Evolutionary conservation across 1,284 basidiomycete genomes (phyloP), one percentile per base, ranked within the genome.

Genomic region (Ustilago nuda): DNA sequence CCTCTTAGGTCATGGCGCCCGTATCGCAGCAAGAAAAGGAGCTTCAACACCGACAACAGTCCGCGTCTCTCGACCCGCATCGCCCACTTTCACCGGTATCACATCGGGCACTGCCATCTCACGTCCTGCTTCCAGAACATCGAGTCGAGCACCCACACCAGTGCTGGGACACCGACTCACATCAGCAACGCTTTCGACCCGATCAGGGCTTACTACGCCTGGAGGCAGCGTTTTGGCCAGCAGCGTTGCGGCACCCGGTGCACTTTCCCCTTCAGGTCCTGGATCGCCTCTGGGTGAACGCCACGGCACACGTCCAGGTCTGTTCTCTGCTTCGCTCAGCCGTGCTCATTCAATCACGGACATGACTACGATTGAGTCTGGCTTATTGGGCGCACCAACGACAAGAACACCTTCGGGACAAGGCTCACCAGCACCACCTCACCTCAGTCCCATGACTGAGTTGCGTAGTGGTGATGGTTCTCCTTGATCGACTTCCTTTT

Each of bases 111-210:
- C 70, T 3, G 60, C 75, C 33, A 78, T 78, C 23, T 78, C 76
- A 37, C 60, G 76, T 35, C 76, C 76, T 4, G 76, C 76, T 19
- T 74, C 71, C 11, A 61, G 76, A 39, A 78, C 76, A 2, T 68
- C 69, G 3, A 74, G 71, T 32, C 76, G 76, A 45, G 76, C 76
- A 7, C 71, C 76, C 3, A 78, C 76, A 35, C 76, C 76, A 5
- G 68, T 69, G 9, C 57, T 78, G 17, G 76, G 76, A 17, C 75
- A 76, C 36, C 74, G 74, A 27, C 66, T 76, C 33, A 72, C 74
- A n/a, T 69, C 62, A 32, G 74, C 70, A 4, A 64, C 74, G 3
- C 62, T 65, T 6, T 56, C 69, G 51, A 69, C 68, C 17, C 54
- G 72, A 27, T 61, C 73, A 4, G 67, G 72, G 8, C 46, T 66